Evolutionary conservation across 768 basidiomycete species (phyloP), one percentile per base, ranked within the genome.

Genomic region (Myochromella boudieri): DNA sequence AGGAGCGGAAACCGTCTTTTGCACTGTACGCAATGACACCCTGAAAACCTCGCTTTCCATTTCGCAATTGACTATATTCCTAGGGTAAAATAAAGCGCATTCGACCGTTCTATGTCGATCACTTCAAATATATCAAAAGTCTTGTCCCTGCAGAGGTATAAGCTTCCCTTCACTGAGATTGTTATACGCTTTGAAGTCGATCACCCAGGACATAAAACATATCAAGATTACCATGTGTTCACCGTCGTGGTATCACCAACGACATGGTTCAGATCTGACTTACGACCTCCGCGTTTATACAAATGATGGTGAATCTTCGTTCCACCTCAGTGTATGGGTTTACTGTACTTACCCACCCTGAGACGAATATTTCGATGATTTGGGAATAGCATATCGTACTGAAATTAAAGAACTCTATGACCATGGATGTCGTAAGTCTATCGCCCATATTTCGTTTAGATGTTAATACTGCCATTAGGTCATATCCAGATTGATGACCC

Each of bases 141-240:
- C 57, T 84, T 15, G 81, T 85, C 20, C 58, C 76, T 14, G 69
- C 77, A 6, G 75, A 85, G 65, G 82, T 80, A 51, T 8, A 56
- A 42, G 18, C 9, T 17, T 15, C 37, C 31, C 18, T 37, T 43
- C 20, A 21, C 18, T 15, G 32, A 21, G 26, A 2, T 43, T 37
- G 6, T 26, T 18, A 20, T 21, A 48, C 32, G 26, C 53, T 25
- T 49, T 55, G 39, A 54, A 26, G 24, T 4, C 22, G 6, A 29
- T 46, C 28, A 41, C 29, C 24, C 48, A 82, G 78, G 84, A 87
- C 56, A 78, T 85, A 48, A 74, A 75, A 57, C 70, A 74, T 57
- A 75, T 89, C 62, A 90, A 91, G 62, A 57, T 89, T 48, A 88
- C 83, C 11, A 69, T 87, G 63, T 83, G 80, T 49, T 79, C 85